Evolutionary conservation across 1,284 basidiomycete genomes (phyloP).

Genomic region (Gomphus bonarii): DNA sequence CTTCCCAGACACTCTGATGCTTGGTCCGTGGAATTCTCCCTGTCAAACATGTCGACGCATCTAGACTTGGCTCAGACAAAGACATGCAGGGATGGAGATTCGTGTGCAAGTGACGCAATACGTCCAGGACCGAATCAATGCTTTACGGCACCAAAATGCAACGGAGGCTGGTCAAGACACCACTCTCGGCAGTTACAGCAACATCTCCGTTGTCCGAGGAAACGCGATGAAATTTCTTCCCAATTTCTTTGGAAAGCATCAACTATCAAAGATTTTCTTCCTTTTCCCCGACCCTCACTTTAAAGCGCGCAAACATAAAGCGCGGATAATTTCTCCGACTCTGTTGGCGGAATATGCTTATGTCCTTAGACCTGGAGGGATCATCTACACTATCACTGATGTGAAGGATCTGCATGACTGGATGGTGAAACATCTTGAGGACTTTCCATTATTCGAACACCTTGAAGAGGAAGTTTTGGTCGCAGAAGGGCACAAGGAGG

Average conservation of each 20-base stretch:
- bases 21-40: slow-evolving; percentile 53
- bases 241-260: slow-evolving; percentile 90
- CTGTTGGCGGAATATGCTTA: slow-evolving; percentile 90
- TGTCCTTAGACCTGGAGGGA: slow-evolving; percentile 82
- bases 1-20: slow-evolving; percentile 88
- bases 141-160: slow-evolving; percentile 56
- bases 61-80: neutral
- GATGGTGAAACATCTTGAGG: slow-evolving; percentile 86
- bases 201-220: slow-evolving; percentile 89
- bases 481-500: slow-evolving; percentile 56
- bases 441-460: slow-evolving; percentile 80
- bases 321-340: slow-evolving; percentile 88
- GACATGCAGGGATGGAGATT: slow-evolving; percentile 82
- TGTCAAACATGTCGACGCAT: neutral
- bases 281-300: slow-evolving; percentile 99
- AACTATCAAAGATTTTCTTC: slow-evolving; percentile 92
- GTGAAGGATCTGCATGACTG: slow-evolving; percentile 91
- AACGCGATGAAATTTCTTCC: slow-evolving; percentile 99
- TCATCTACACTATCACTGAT: slow-evolving; percentile 97
- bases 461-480: slow-evolving; percentile 71
- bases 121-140: slow-evolving; percentile 88
- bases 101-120: slow-evolving; percentile 95
- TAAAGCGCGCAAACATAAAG: slow-evolving; percentile 97
- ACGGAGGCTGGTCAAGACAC: slow-evolving; percentile 16
- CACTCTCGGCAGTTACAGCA: slow-evolving; percentile 60